Percentiles rank a stretch among this genome's conserved stretches.
Conservation (phyloP, 179 eudicot genomes). For the Pouteria campechiana region DNA sequence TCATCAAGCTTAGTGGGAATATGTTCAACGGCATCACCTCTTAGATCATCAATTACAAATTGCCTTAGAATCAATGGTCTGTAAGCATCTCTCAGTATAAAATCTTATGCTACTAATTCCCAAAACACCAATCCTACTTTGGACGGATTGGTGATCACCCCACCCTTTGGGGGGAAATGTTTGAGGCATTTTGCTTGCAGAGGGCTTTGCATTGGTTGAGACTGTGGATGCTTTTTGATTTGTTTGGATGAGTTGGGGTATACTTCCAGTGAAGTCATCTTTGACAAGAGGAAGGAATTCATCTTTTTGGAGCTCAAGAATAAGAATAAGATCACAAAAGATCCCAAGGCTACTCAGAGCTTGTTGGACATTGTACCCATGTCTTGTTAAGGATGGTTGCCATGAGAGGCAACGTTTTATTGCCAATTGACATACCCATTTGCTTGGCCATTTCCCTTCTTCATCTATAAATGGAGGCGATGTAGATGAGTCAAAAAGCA, state of each 20-base stretch:
- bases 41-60: not conserved
- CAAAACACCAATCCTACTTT: not conserved
- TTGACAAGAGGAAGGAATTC: not conserved
- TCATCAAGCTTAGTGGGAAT: not conserved
- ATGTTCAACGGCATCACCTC: not conserved
- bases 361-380: too few species aligned
- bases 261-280: not conserved
- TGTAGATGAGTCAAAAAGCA: too few species aligned
- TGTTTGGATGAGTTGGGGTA: not conserved
- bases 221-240: not conserved
- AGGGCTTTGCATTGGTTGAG: not conserved
- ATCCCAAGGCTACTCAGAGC: slow-evolving; percentile 2
- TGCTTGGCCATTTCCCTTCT: too few species aligned
- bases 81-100: slow-evolving; percentile 12
- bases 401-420: too few species aligned
- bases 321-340: slow-evolving; percentile 11
- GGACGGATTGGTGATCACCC: not conserved
- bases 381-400: too few species aligned
- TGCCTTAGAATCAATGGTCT: slow-evolving; percentile 10
- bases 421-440: too few species aligned
- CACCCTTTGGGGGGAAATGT: not conserved
- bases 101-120: slow-evolving; percentile 10
- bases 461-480: too few species aligned
- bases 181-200: not conserved
- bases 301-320: slow-evolving; percentile 17